phyloP scores from a whole-genome alignment of 768 basidiomycete species.

The Panellus pusillus region DNA sequence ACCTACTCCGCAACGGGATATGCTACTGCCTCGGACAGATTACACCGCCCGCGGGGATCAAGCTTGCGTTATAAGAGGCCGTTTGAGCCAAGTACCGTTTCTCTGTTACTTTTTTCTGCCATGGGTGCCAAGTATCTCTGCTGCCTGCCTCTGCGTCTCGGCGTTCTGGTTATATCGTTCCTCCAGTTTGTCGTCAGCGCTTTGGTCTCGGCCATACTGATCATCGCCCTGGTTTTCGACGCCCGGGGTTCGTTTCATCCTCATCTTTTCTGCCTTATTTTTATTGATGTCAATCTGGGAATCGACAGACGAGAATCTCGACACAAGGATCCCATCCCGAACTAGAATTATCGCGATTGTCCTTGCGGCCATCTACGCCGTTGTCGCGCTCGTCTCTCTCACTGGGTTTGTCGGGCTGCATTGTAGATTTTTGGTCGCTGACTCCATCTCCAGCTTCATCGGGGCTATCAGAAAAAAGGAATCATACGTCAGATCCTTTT shows the following conservation, averaged over 20 bases:
- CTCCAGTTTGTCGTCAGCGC: slow-evolving; percentile 39
- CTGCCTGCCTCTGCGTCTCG: slow-evolving; percentile 44
- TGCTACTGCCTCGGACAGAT: too few species aligned
- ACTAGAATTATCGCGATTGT: slow-evolving; percentile 29
- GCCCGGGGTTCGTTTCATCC: slow-evolving; percentile 21
- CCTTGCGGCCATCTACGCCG: slow-evolving; percentile 32
- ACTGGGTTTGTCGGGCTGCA: slow-evolving; percentile 3
- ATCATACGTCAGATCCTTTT: slow-evolving; percentile 35
- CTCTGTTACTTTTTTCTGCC: neutral
- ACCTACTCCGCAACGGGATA: too few species aligned
- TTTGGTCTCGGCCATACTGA: slow-evolving; percentile 27
- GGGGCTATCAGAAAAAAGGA: slow-evolving; percentile 40
- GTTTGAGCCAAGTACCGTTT: neutral
- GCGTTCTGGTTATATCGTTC: slow-evolving; percentile 41
- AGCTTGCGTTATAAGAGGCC: too few species aligned
- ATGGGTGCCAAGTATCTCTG: slow-evolving; percentile 44
- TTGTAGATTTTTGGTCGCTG: neutral
- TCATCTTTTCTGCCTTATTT: neutral
- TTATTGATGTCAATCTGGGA: neutral
- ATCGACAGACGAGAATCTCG: neutral
- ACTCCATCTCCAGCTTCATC: slow-evolving; percentile 31
- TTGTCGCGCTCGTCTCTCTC: slow-evolving; percentile 31
- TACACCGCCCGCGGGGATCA: too few species aligned
- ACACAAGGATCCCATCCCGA: neutral
- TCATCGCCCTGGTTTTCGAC: slow-evolving; percentile 33